These are phyloP conservation scores for Phytophthora hybrid DNA, from an alignment of 352 stramenopile genomes.

Conservation along the genomic window DNA sequence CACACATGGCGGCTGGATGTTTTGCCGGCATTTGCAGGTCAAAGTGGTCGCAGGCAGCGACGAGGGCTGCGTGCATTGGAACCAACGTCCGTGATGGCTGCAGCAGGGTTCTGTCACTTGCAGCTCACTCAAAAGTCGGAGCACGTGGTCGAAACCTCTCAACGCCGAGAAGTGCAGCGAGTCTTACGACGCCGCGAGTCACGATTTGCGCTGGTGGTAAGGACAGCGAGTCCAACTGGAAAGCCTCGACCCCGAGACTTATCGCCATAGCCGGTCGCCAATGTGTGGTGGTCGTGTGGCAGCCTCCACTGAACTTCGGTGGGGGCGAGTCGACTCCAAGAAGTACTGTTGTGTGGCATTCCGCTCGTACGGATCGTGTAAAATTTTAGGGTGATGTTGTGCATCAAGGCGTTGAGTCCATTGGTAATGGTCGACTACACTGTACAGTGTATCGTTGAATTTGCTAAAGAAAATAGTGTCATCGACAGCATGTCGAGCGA, in stretches of 20 bases:
- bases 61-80: background rate
- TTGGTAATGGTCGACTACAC: background rate
- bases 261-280: slow-evolving; percentile 2
- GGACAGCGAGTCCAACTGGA: slow-evolving; percentile 4
- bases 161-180: background rate
- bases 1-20: slow-evolving; percentile 22
- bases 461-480: background rate
- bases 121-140: background rate
- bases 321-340: background rate
- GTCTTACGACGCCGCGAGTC: background rate
- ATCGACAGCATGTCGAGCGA: background rate
- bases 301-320: background rate
- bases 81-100: slow-evolving; percentile 1
- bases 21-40: background rate
- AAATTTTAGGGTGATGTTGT: too few relatives aligned
- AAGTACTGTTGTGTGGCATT: background rate
- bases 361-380: too few relatives aligned
- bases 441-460: background rate
- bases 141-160: background rate
- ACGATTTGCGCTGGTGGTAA: slow-evolving; percentile 3
- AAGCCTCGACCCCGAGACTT: background rate
- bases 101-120: background rate
- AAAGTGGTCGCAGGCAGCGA: background rate
- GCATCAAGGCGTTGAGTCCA: too few relatives aligned
- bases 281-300: background rate